Evolutionary conservation across 2,329 filamentous ascomycete genomes (phyloP).

Genomic region (Verruconis gallopava): DNA sequence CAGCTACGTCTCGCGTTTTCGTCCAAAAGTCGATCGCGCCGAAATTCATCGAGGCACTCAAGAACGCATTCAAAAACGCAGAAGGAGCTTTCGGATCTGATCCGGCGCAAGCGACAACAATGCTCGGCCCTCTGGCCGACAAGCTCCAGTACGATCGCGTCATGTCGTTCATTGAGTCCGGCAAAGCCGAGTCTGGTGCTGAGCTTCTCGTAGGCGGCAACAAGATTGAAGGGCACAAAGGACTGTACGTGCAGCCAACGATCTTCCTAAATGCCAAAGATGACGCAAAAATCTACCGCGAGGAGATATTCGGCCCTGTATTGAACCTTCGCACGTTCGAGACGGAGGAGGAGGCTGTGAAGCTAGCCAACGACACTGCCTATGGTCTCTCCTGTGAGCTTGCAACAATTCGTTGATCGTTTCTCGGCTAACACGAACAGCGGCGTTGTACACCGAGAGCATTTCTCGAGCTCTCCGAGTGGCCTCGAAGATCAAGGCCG

Average conservation of each 20-base stretch:
- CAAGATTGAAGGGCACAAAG: slow-evolving; percentile 18
- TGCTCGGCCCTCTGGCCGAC: slow-evolving; percentile 20
- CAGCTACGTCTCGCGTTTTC: slow-evolving; percentile 17
- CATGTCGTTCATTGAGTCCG: slow-evolving; percentile 23
- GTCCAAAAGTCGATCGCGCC: slow-evolving; percentile 20
- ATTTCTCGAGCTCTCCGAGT: slow-evolving; percentile 19
- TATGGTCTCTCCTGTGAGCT: slow-evolving; percentile 18
- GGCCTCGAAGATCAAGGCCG: slow-evolving; percentile 19
- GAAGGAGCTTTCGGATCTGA: slow-evolving; percentile 15
- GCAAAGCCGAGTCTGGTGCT: slow-evolving; percentile 16
- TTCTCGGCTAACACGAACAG: slow-evolving; percentile 6
- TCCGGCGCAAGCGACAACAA: slow-evolving; percentile 11
- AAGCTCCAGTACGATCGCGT: slow-evolving; percentile 23
- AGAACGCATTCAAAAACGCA: slow-evolving; percentile 17
- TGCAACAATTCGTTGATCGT: background rate
- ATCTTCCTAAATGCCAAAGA: slow-evolving; percentile 21
- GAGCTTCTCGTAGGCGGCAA: slow-evolving; percentile 23
- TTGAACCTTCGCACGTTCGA: slow-evolving; percentile 20
- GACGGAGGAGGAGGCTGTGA: slow-evolving; percentile 21
- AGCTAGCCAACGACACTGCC: slow-evolving; percentile 20
- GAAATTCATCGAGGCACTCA: slow-evolving; percentile 19
- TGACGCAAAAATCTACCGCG: slow-evolving; percentile 19
- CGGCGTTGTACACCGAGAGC: slow-evolving; percentile 14
- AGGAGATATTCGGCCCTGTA: slow-evolving; percentile 23
- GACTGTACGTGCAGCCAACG: slow-evolving; percentile 20